Conservation (phyloP, 2,329 filamentous ascomycete species). For the Epichloe scottii region DNA sequence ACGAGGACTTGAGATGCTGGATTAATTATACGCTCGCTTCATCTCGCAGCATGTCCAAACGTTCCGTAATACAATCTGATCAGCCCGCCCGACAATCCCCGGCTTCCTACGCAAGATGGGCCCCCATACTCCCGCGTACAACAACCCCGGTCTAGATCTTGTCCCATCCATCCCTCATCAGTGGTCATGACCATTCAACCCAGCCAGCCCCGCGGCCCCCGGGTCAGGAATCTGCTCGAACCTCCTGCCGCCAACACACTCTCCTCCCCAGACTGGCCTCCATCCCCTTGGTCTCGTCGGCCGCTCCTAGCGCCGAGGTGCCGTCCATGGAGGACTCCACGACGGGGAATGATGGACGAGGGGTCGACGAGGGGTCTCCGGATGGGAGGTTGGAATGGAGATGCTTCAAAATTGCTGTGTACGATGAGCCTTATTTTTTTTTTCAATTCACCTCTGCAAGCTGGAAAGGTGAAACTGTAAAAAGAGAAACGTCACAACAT, state of each 20-base stretch:
- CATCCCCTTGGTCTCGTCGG: conserved; percentile 84
- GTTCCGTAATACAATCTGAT: too few relatives aligned
- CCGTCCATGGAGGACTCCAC: conserved; percentile 49
- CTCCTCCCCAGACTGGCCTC: conserved; percentile 64
- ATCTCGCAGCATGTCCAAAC: too few relatives aligned
- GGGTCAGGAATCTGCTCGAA: conserved; percentile 41
- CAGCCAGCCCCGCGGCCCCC: conserved; percentile 65
- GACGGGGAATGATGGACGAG: conserved; percentile 37
- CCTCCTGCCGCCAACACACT: conserved; percentile 30
- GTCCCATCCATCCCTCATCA: not conserved
- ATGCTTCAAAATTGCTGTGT: conserved; percentile 38
- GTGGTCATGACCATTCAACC: conserved; percentile 12
- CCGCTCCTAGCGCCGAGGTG: conserved; percentile 58
- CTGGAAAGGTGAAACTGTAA: not conserved
- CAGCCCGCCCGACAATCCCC: too few relatives aligned
- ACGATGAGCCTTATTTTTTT: not conserved
- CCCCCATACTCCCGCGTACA: too few relatives aligned
- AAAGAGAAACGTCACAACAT: conserved; percentile 12
- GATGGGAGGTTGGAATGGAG: conserved; percentile 30
- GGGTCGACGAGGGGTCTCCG: conserved; percentile 42
- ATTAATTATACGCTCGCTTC: too few relatives aligned
- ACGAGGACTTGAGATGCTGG: too few relatives aligned
- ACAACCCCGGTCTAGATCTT: not conserved
- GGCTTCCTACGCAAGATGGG: too few relatives aligned
- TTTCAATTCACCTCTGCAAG: too few relatives aligned